Evolutionary conservation across 164 flowering plant genomes (phyloP), one percentile per base, ranked within the genome.

Genomic region (Dillenia suffruticosa): DNA sequence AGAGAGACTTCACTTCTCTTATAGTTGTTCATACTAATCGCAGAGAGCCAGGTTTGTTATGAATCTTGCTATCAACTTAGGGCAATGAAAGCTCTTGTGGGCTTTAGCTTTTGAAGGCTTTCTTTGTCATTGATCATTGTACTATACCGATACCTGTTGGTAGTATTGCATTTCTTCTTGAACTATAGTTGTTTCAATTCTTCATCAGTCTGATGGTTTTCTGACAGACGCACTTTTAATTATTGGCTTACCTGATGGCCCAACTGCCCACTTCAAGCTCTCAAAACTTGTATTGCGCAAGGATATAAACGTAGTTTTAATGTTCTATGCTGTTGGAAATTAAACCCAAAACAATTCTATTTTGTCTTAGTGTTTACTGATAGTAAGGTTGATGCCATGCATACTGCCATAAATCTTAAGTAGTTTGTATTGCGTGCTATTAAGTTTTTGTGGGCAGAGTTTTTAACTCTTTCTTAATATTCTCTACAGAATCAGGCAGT

Each of bases 211-310:
- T 26, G 40, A 26, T 26, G 40, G 40, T 46, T 2, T 59, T 69
- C 49, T 76, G 61, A 26, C 60, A 89, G 99, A 94, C 85, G 97
- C 92, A 63, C 87, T 91, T 6, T 58, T 89, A 54, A 63, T 91
- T 44, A 82, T 91, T 62, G 84, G 82, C 59, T 77, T 94, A 69
- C 99, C 99, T 49, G 70, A 81, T 70, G 97, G 99, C 44, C 99
- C 99, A 61, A 91, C 97, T 51, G 99, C 96, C 12, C 96, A 89
- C 78, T 94, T 94, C 75, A 94, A 89, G 78, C 89, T 94, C 48
- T 82, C 99, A 17, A 86, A 69, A 9, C 93, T 94, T 56, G 89
- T 84, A 61, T 72, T 94, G 57, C 87, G 92, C 46, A 89, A 85
- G 78, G 96, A 94, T 68, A 84, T 91, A 17, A 94, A 91, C 96